Evolutionary conservation across 1,284 basidiomycete genomes (phyloP), one percentile per base, ranked within the genome.

Genomic region (Polyporus tsugae): DNA sequence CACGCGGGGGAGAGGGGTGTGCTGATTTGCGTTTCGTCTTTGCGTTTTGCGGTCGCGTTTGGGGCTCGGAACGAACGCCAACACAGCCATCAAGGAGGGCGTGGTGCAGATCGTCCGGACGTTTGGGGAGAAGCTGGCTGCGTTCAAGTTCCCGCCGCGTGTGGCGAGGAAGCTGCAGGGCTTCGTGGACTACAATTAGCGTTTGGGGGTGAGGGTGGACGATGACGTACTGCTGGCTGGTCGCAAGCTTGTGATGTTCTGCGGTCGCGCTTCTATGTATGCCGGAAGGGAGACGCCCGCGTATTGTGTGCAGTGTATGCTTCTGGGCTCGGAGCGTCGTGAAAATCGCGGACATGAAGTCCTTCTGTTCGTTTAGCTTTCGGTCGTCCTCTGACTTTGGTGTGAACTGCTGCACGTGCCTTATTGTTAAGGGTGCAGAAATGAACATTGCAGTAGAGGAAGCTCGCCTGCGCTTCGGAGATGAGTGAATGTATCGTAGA

Each of bases 131-230:
- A 92, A 89, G 75, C 80, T 95, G 61, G 78, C 84, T 4, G 93
- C 92, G 19, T 95, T 94, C 84, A 92, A 86, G 76, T 93, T 95
- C 75, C 90, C 94, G 3, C 87, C 89, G 10, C 79, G 82, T 68
- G 87, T 84, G 17, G 91, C 91, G 9, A 82, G 79, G 69, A 89
- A 89, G 79, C 75, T 95, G 66, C 92, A 95, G 79, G 83, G 82
- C 0, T 92, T 93, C 78, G 83, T 92, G 62, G 91, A 94, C 77
- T 91, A 89, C 77, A 73, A 70, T 41, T 72, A 55, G 57, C 19
- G 35, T 39, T 39, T 59, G 33, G 29, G 17, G 53, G 53, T 29
- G 33, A 38, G 55, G 55, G 35, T 9, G 11, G 46, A 29, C 29
- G 46, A 49, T 49, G 46, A 38, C 57, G 36, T n/a, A 22, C 57